Evolutionary conservation across 352 stramenopile species (phyloP).

Genomic region (Aphanomyces invadans): DNA sequence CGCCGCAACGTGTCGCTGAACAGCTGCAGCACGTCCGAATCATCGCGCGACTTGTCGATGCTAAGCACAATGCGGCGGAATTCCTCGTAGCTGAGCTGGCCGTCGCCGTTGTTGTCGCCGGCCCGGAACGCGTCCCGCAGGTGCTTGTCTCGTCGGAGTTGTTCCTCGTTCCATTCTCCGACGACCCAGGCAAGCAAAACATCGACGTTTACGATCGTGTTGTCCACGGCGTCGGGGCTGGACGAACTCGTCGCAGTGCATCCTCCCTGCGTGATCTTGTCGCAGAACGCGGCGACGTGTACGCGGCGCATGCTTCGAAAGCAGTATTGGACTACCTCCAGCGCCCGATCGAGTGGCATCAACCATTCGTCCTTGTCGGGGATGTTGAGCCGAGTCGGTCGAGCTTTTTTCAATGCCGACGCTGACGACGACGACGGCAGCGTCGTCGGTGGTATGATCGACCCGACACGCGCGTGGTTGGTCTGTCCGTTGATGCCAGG

Average conservation of each 20-base stretch:
- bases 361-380: slow-evolving; percentile 64
- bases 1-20: slow-evolving; percentile 71
- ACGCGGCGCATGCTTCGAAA: slow-evolving; percentile 70
- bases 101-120: slow-evolving; percentile 73
- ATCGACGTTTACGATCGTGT: slow-evolving; percentile 54
- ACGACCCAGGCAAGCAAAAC: slow-evolving; percentile 57
- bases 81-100: slow-evolving; percentile 61
- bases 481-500: no score
- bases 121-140: slow-evolving; percentile 65
- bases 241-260: neutral
- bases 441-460: neutral
- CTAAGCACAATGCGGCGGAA: slow-evolving; percentile 73
- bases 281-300: slow-evolving; percentile 47
- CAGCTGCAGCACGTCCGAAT: slow-evolving; percentile 67
- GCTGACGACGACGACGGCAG: slow-evolving; percentile 22
- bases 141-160: slow-evolving; percentile 53
- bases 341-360: slow-evolving; percentile 52
- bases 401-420: slow-evolving; percentile 38
- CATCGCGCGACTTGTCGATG: slow-evolving; percentile 57
- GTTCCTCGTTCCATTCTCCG: slow-evolving; percentile 59
- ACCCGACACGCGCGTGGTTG: neutral
- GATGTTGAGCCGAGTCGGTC: slow-evolving; percentile 44
- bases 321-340: slow-evolving; percentile 58
- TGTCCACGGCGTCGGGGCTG: slow-evolving; percentile 21
- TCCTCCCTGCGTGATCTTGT: slow-evolving; percentile 23